Conservation (phyloP, 1,284 basidiomycete species). For the Ganoderma sinense region DNA sequence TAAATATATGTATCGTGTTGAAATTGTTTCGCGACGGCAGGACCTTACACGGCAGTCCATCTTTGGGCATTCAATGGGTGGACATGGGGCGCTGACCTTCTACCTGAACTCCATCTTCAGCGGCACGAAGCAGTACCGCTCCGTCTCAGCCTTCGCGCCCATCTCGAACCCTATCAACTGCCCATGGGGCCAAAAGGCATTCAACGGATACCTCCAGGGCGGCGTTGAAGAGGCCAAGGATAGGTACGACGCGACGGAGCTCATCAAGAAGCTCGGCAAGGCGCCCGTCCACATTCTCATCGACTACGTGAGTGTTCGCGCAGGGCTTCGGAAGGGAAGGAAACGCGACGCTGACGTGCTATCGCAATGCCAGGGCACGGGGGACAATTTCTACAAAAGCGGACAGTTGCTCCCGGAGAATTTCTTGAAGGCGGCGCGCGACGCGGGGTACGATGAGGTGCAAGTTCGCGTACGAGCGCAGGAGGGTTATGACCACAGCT, state of each 20-base stretch:
- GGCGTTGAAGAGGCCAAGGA: constrained; percentile 80
- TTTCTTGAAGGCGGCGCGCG: constrained; percentile 81
- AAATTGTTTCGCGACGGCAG: constrained; percentile 43
- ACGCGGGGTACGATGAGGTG: constrained; percentile 76
- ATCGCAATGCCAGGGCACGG: constrained; percentile 68
- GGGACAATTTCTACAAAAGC: constrained; percentile 87
- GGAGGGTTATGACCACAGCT: constrained; percentile 93
- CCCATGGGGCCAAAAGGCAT: constrained; percentile 95
- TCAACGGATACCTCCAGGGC: constrained; percentile 86
- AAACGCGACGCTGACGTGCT: constrained; percentile 6
- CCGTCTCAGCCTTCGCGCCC: constrained; percentile 94
- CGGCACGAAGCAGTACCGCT: constrained; percentile 72
- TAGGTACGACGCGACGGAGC: constrained; percentile 86
- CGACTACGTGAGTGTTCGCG: constrained; percentile 71
- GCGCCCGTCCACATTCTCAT: constrained; percentile 83
- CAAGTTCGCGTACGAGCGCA: constrained; percentile 85
- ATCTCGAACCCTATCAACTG: constrained; percentile 90
- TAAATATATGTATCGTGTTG: background rate
- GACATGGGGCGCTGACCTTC: constrained; percentile 92
- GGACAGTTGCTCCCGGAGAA: constrained; percentile 91
- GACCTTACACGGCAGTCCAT: constrained; percentile 80
- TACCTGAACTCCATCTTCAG: constrained; percentile 75
- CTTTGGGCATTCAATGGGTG: constrained; percentile 92
- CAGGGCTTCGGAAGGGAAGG: background rate
- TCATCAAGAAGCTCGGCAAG: constrained; percentile 68